These are phyloP conservation scores for Begonia loranthoides DNA, from an alignment of 306 rosid genomes.

Conservation along the genomic window DNA sequence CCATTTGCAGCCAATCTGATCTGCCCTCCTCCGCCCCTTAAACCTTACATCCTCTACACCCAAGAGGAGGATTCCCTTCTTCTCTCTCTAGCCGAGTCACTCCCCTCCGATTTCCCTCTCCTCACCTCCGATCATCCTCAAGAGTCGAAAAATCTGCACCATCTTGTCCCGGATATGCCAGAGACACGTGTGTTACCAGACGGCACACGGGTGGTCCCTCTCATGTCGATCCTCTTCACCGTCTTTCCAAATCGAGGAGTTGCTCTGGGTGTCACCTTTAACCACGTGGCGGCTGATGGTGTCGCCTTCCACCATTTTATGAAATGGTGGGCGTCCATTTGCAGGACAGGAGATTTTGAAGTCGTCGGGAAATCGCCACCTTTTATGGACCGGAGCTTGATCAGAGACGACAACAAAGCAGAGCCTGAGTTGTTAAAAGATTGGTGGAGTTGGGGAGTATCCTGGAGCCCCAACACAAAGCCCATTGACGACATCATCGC, in stretches of 20 bases:
- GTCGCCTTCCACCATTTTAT: conserved; percentile 13
- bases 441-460: too few relatives aligned
- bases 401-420: too few relatives aligned
- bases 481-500: too few relatives aligned
- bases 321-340: conserved; percentile 21
- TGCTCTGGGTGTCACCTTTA: conserved; percentile 10
- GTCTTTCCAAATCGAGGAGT: conserved; percentile 10
- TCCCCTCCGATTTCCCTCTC: conserved; percentile 6
- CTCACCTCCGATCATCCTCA: conserved; percentile 6
- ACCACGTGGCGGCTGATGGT: conserved; percentile 24
- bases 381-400: too few relatives aligned
- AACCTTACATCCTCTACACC: conserved; percentile 10
- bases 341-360: background rate
- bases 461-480: too few relatives aligned
- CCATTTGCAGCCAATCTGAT: conserved; percentile 14
- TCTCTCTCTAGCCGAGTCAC: conserved; percentile 9
- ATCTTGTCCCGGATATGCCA: conserved; percentile 10
- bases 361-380: too few relatives aligned
- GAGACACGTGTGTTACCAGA: background rate
- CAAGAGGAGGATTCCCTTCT: conserved; percentile 6
- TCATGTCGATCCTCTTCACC: conserved; percentile 20
- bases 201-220: conserved; percentile 6
- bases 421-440: too few relatives aligned
- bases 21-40: conserved; percentile 13
- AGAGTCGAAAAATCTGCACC: background rate